Evolutionary conservation across 2,329 filamentous ascomycete genomes (phyloP).

Genomic region (Dactylonectria estremocensis): DNA sequence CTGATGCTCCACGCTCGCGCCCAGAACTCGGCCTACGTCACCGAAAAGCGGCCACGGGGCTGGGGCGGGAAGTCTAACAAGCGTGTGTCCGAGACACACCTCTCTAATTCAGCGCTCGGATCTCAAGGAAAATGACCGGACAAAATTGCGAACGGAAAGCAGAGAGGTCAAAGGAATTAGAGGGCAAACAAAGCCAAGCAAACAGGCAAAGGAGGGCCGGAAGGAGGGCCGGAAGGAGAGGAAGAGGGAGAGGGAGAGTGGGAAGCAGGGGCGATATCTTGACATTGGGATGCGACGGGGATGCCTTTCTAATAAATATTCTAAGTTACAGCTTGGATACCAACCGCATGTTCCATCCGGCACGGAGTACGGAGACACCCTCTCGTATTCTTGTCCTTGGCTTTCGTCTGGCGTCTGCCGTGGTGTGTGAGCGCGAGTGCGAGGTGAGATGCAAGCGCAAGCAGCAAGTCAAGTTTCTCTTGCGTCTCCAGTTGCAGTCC

Average conservation of each 20-base stretch:
- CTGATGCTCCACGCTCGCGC: conserved; percentile 25
- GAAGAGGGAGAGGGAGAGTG: conserved; percentile 10
- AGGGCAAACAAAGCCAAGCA: conserved; percentile 21
- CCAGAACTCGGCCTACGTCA: conserved; percentile 44
- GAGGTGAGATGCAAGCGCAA: conserved; percentile 30
- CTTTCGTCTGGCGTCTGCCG: conserved; percentile 28
- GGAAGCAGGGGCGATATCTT: conserved; percentile 7
- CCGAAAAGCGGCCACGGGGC: conserved; percentile 35
- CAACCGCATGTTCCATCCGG: conserved; percentile 8
- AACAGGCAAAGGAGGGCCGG: conserved; percentile 14
- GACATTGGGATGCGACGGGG: conserved; percentile 24
- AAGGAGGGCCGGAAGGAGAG: conserved; percentile 27
- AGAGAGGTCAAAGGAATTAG: no score
- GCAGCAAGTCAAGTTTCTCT: conserved; percentile 19
- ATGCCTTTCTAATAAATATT: conserved; percentile 42
- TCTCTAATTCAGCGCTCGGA: conserved; percentile 20
- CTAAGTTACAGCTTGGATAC: conserved; percentile 16
- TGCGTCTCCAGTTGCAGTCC: conserved; percentile 10
- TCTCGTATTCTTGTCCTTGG: conserved; percentile 31
- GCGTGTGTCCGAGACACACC: conserved; percentile 36
- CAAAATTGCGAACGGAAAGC: neutral
- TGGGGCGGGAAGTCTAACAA: conserved; percentile 46
- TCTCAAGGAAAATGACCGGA: neutral
- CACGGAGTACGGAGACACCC: conserved; percentile 20
- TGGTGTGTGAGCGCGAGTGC: conserved; percentile 23